Conservation (phyloP, 108 stramenopile species). For the Pseudonitzschia delicatissima region DNA sequence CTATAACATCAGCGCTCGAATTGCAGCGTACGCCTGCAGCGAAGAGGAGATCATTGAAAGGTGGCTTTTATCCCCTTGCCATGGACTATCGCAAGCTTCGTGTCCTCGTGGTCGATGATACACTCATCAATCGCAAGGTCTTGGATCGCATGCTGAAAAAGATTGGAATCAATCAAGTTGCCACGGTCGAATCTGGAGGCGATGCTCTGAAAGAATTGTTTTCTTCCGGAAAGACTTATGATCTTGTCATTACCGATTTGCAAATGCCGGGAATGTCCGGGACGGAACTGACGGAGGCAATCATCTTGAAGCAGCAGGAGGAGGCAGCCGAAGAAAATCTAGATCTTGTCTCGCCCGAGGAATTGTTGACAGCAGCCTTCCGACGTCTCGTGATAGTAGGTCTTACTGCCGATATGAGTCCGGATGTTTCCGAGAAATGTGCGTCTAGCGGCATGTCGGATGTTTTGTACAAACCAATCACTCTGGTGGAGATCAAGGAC, state of each 20-base stretch:
- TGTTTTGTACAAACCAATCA: conserved; percentile 7
- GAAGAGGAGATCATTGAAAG: too few relatives aligned
- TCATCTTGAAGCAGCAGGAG: background rate
- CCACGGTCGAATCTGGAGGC: background rate
- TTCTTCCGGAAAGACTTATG: background rate
- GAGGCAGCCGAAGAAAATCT: too few relatives aligned
- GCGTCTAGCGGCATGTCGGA: conserved; percentile 4
- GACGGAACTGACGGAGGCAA: background rate
- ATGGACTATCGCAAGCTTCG: too few relatives aligned
- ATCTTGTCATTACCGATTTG: conserved; percentile 18
- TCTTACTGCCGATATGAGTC: conserved; percentile 1
- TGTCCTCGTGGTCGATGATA: conserved; percentile 19
- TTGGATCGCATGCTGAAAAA: conserved; percentile 8
- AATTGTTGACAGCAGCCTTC: too few relatives aligned
- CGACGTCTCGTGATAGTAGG: conserved; percentile 2
- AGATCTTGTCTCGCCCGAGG: too few relatives aligned
- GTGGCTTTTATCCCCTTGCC: too few relatives aligned
- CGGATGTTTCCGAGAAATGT: background rate
- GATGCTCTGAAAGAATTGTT: conserved; percentile 8
- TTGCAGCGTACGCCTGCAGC: too few relatives aligned
- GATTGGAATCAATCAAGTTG: background rate
- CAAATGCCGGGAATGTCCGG: conserved; percentile 12
- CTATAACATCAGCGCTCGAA: too few relatives aligned
- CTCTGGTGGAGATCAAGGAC: background rate
- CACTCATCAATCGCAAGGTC: conserved; percentile 16